Percentiles rank a stretch among this genome's conserved stretches.
These are phyloP conservation scores for Aspergillus sparsus DNA, from an alignment of 495 filamentous ascomycete species.

Conservation along the genomic window DNA sequence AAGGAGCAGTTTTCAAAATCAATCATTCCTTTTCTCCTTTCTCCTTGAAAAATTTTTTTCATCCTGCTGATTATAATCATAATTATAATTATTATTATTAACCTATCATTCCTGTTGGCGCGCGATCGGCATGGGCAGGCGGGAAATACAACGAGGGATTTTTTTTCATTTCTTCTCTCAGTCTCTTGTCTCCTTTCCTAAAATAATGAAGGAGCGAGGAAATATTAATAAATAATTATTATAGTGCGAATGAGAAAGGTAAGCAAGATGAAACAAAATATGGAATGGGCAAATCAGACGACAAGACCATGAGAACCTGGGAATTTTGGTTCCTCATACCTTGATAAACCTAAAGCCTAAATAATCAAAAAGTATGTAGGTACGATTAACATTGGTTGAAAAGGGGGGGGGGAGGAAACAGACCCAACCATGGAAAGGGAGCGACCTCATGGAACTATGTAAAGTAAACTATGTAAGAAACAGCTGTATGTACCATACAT, in stretches of 20 bases:
- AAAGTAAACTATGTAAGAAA: constrained; percentile 9
- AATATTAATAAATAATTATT: neutral
- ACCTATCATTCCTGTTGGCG: constrained; percentile 15
- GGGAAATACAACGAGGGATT: neutral
- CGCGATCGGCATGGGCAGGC: constrained; percentile 27
- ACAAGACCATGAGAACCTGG: neutral
- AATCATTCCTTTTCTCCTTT: too few species aligned
- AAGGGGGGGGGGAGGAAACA: neutral
- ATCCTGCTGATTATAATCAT: too few species aligned
- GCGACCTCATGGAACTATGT: neutral
- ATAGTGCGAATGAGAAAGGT: constrained; percentile 3
- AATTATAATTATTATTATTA: constrained; percentile 1
- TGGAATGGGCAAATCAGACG: constrained; percentile 14
- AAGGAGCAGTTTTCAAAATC: too few species aligned
- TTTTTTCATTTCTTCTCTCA: too few species aligned
- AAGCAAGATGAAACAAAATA: neutral
- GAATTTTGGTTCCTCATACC: constrained; percentile 4
- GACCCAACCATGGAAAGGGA: neutral
- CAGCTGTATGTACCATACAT: constrained; percentile 11
- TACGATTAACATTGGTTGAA: constrained; percentile 1
- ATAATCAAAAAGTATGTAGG: constrained; percentile 11
- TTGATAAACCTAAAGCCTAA: constrained; percentile 5
- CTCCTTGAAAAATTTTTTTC: too few species aligned
- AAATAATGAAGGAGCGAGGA: neutral
- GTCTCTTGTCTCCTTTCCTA: neutral